Evolutionary conservation across 1,139 yeast genomes (phyloP).

Genomic region (Candida pseudoviswanathii): DNA sequence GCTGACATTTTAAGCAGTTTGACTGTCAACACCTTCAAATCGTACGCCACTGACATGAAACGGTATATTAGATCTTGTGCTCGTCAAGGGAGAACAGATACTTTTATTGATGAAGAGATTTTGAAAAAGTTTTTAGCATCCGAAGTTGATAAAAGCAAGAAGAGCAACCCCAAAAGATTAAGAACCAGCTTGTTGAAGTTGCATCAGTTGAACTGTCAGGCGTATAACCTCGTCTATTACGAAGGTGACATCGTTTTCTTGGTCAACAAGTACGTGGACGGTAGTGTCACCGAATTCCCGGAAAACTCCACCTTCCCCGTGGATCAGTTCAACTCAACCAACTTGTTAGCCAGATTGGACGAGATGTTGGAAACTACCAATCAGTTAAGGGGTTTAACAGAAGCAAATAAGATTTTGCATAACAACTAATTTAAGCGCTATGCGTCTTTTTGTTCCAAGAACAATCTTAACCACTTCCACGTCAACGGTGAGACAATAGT

Average conservation of each 20-base stretch:
- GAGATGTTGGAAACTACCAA: conserved; percentile 12
- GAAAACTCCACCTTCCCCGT: neutral
- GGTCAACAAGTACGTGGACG: conserved; percentile 21
- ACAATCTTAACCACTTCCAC: conserved; percentile 14
- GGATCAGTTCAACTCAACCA: conserved; percentile 2
- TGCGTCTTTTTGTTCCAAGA: conserved; percentile 16
- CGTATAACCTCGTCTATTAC: conserved; percentile 15
- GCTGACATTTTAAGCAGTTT: conserved; percentile 12
- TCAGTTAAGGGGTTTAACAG: conserved; percentile 14
- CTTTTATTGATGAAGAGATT: conserved; percentile 14
- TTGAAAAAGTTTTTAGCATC: conserved; percentile 14
- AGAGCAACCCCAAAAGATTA: conserved; percentile 12
- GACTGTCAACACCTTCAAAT: conserved; percentile 17
- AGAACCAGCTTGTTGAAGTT: conserved; percentile 18
- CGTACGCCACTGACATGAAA: conserved; percentile 18
- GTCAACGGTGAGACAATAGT: conserved; percentile 15
- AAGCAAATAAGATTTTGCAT: conserved; percentile 15
- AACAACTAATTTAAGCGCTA: conserved; percentile 17
- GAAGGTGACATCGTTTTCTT: conserved; percentile 64
- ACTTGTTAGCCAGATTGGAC: conserved; percentile 12
- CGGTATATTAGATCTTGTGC: conserved; percentile 18
- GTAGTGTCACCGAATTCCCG: neutral
- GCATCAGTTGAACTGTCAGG: conserved; percentile 18
- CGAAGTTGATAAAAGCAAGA: conserved; percentile 15
- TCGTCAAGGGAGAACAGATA: conserved; percentile 15